Conservation (phyloP, 345 rosid genomes). For the Euclidium syriacum region DNA sequence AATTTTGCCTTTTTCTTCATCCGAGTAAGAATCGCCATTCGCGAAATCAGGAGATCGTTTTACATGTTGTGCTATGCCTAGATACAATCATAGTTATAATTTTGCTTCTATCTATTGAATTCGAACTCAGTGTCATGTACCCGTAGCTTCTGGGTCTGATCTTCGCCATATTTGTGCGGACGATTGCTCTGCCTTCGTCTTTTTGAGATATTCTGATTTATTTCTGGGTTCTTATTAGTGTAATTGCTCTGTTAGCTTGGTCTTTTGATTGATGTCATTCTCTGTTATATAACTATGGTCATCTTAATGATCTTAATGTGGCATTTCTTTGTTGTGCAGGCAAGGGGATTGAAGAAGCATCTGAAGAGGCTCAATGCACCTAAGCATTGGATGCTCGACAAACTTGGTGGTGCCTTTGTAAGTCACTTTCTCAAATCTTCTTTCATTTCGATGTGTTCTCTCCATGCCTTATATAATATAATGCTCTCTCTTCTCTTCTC, state of each 20-base stretch:
- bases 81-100: neutral
- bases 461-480: neutral
- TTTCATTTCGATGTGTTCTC: neutral
- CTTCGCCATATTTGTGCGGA: too few relatives aligned
- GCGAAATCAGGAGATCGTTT: neutral
- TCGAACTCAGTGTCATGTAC: neutral
- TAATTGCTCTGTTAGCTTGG: neutral
- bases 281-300: neutral
- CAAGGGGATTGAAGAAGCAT: conserved; percentile 85
- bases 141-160: too few relatives aligned
- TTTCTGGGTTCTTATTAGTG: too few relatives aligned
- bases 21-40: neutral
- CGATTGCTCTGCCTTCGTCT: too few relatives aligned
- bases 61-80: neutral
- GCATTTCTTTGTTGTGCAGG: conserved; percentile 39
- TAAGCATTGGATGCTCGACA: conserved; percentile 82
- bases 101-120: neutral
- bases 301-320: neutral
- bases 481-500: neutral
- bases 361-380: conserved; percentile 93
- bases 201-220: neutral
- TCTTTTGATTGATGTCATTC: neutral
- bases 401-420: conserved; percentile 79
- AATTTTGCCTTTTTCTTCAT: neutral
- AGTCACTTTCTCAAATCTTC: neutral